Base-by-base conservation (phyloP, 2,329 filamentous ascomycete species). In the Aspergillus sp. region DNA sequence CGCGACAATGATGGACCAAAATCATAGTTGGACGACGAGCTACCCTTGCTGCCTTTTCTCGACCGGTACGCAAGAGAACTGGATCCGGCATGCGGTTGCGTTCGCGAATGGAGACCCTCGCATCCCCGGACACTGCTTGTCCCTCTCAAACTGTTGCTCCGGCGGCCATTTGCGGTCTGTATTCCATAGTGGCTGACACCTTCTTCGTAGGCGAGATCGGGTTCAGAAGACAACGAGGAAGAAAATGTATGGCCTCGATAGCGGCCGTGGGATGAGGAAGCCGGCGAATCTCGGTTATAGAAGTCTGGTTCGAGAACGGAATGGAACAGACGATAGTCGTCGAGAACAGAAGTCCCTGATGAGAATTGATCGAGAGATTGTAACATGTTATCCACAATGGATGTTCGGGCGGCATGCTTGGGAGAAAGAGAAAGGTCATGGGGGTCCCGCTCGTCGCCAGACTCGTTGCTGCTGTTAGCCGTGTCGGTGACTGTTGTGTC, bases 321-420 rank as follows among this genome's bases (percentile, higher is more conserved):
- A 53, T 71, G 67, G 49, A 65, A 68, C 20, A 71, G 53, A 19
- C 63, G 62, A 47, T 65, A 64, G 44, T 69, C 66, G 37, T 66
- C 64, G 43, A 69, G 51, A 7, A 66, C 47, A 3, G 65, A 65
- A 33, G 67, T 61, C 10, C 62, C 58, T 2, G 64, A 53, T 37
- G 81, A 84, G 63, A 91, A 83, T 67, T 91, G 86, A 69, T 95
- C 91, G 54, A 98, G 83, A 37, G 90, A 95, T 55, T 93, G 77
- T 51, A 97, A 82, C 85, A 98, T 93, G 68, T 96, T 95, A 69
- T 93, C 86, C 50, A 98, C 89, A 57, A 98, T 83, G 32, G 90
- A 96, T 63, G 95, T 88, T 57, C 91, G 83, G 37, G 87, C 88
- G 53, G 88, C 82, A 64, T 88, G 82, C 52, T 84, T 78, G 43